These are phyloP conservation scores for Astraeus odoratus DNA, from an alignment of 768 basidiomycete species.

Conservation along the genomic window DNA sequence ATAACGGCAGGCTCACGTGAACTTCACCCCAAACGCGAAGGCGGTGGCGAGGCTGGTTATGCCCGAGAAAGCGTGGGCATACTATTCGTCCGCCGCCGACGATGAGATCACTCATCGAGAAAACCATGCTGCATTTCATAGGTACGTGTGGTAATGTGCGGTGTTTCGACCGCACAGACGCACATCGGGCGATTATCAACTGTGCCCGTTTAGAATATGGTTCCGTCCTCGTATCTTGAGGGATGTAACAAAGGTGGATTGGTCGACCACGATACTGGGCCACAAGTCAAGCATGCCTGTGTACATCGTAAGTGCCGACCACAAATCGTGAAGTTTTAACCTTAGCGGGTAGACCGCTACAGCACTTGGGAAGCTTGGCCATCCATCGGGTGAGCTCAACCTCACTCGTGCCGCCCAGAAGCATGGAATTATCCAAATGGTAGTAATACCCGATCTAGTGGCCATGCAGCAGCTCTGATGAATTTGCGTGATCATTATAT, in stretches of 20 bases:
- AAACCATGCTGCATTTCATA: conserved; percentile 87
- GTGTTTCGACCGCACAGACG: neutral
- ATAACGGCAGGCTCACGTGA: too few species aligned
- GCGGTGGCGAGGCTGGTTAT: conserved; percentile 79
- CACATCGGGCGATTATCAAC: neutral
- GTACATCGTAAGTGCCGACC: conserved; percentile 53
- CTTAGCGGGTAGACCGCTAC: conserved; percentile 57
- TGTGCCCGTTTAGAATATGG: conserved; percentile 54
- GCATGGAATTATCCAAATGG: conserved; percentile 71
- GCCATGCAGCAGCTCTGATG: too few species aligned
- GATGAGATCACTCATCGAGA: conserved; percentile 89
- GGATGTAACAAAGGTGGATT: conserved; percentile 83
- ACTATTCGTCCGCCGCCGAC: conserved; percentile 94
- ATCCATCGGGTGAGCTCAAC: conserved; percentile 91
- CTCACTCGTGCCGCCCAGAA: conserved; percentile 85
- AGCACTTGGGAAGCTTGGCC: conserved; percentile 88
- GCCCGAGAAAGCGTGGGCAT: conserved; percentile 89
- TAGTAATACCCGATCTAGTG: conserved; percentile 16
- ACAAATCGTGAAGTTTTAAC: conserved; percentile 1
- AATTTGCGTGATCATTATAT: too few species aligned
- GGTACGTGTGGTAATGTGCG: conserved; percentile 36
- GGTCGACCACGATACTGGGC: conserved; percentile 77
- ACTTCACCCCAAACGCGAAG: too few species aligned
- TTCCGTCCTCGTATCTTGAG: conserved; percentile 84
- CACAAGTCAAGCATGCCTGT: conserved; percentile 68